Evolutionary conservation across 192 early-diverging fungal species (phyloP).

Genomic region (Coemansia sp.): DNA sequence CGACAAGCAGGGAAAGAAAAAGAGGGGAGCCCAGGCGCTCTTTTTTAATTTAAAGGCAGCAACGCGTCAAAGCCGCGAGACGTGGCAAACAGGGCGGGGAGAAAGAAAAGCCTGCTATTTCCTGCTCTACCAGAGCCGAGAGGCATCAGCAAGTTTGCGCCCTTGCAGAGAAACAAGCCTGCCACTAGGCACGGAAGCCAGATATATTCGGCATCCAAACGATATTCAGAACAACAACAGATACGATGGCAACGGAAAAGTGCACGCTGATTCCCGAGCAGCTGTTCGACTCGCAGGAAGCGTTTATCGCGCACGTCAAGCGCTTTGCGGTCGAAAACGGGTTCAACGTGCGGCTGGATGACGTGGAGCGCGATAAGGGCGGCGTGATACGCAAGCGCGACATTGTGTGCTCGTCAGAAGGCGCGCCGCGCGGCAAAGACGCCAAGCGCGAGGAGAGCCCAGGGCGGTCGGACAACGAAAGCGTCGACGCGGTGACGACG

Average conservation of each 20-base stretch:
- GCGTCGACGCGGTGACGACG: not conserved
- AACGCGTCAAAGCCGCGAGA: not conserved
- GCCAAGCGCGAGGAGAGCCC: conserved; percentile 48
- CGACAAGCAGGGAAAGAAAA: not conserved
- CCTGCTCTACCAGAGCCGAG: too few relatives aligned
- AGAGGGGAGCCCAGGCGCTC: not conserved
- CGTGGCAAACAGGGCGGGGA: not conserved
- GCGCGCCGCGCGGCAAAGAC: conserved; percentile 51
- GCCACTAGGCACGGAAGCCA: too few relatives aligned
- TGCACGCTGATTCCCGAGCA: conserved; percentile 56
- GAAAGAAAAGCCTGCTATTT: not conserved
- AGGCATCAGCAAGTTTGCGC: too few relatives aligned
- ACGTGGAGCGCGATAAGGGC: conserved; percentile 56
- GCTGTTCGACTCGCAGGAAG: conserved; percentile 52
- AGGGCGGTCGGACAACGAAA: conserved; percentile 10
- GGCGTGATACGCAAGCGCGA: conserved; percentile 55
- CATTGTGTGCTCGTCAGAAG: conserved; percentile 56
- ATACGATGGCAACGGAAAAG: conserved; percentile 42
- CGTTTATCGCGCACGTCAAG: conserved; percentile 53
- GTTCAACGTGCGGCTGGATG: conserved; percentile 55
- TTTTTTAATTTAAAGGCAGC: not conserved
- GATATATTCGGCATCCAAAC: too few relatives aligned
- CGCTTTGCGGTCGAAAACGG: conserved; percentile 50
- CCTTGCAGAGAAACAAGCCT: too few relatives aligned
- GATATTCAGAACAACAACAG: not conserved